Conservation (phyloP, 495 filamentous ascomycete species). For the Annulohypoxylon moriforme region DNA sequence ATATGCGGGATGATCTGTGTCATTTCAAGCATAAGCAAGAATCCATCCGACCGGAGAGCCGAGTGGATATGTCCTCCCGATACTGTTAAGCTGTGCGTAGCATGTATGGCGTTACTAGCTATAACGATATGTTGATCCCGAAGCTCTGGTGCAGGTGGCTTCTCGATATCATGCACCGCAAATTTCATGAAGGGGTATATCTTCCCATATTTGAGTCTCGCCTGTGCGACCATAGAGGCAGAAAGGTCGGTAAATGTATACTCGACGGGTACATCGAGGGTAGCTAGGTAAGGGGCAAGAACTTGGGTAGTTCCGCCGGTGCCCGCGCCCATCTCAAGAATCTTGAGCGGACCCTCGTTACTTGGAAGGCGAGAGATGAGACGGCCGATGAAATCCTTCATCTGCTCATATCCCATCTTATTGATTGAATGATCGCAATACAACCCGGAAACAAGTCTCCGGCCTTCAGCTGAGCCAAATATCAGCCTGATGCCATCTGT, state of each 20-base stretch:
- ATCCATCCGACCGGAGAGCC: neutral
- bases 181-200: neutral
- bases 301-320: neutral
- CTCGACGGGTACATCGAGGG: neutral
- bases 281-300: neutral
- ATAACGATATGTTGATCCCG: neutral
- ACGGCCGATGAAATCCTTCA: neutral
- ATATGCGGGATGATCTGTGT: neutral
- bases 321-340: neutral
- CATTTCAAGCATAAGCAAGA: neutral
- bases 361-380: neutral
- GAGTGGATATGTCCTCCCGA: neutral
- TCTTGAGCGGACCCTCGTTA: neutral
- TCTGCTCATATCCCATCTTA: neutral
- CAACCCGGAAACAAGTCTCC: neutral
- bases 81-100: neutral
- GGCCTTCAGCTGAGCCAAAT: neutral
- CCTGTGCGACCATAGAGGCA: neutral
- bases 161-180: neutral
- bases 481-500: neutral
- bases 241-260: slow-evolving; percentile 2
- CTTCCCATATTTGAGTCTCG: neutral
- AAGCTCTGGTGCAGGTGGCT: neutral
- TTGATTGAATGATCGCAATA: neutral
- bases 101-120: neutral